phyloP scores from a whole-genome alignment of 2,329 filamentous ascomycete species.

The Colletotrichum eremochloae region DNA sequence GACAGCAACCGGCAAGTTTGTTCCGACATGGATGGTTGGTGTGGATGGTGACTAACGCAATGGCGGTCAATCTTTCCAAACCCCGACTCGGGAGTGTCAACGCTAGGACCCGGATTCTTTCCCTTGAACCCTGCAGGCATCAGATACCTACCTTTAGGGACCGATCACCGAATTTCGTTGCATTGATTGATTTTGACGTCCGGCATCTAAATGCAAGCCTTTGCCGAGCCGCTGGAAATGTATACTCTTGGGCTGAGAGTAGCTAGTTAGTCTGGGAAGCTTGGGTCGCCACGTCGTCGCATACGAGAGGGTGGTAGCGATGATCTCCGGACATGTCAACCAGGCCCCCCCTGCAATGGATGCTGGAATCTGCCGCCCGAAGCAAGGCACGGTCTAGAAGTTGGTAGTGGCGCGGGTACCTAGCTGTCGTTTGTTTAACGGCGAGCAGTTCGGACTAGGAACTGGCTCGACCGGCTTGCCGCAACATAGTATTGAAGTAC shows the following conservation, averaged over 20 bases:
- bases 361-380: background rate
- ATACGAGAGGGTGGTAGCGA: constrained; percentile 29
- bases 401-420: constrained; percentile 17
- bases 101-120: constrained; percentile 1
- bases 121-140: constrained; percentile 32
- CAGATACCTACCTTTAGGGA: constrained; percentile 10
- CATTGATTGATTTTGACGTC: background rate
- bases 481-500: background rate
- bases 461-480: background rate
- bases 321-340: constrained; percentile 25
- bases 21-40: constrained; percentile 2
- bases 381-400: constrained; percentile 23
- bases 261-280: background rate
- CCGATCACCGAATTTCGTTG: background rate
- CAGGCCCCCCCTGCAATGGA: background rate
- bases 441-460: constrained; percentile 11
- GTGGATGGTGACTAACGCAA: background rate
- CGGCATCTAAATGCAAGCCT: constrained; percentile 2
- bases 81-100: constrained; percentile 13
- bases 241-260: background rate
- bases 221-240: background rate
- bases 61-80: background rate
- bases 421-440: background rate
- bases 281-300: constrained; percentile 17
- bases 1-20: constrained; percentile 13